Evolutionary conservation across 306 rosid genomes (phyloP), one percentile per base, ranked within the genome.

Genomic region (Sphenostylis stenocarpa): DNA sequence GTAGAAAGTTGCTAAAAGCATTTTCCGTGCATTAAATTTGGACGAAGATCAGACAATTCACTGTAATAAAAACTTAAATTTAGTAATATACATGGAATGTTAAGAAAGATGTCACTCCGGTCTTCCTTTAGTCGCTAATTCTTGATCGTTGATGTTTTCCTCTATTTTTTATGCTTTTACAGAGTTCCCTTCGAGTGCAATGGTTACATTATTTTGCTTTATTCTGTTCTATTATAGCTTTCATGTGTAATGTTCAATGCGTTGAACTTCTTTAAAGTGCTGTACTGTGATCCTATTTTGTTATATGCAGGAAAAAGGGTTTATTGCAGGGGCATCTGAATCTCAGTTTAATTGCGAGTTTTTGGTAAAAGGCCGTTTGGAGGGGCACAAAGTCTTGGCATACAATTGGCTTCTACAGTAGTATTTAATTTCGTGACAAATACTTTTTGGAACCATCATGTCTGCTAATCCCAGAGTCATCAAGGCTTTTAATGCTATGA

Each of bases 401-500:
- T 64, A 73, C 70, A 45, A 52, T 65, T 60, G 48, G 49, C 45
- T 34, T 44, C 26, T 36, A 58, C 31, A 14, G 33, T 70, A 26
- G 81, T 80, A 38, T 80, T 70, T 48, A 57, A 19, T 77, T 38
- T 31, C 58, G 66, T 43, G 70, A 51, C 51, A 73, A 73, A 60
- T 67, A 14, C 70, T 73, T 61, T n/a, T 60, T 73, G 67, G 67
- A 75, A 69, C 12, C 44, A 73, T 57, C 47, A 94, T 94, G 98
- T 58, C 88, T 47, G 31, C 83, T 7, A 4, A 77, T 58, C 70
- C 84, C 20, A 84, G 79, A 83, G 57, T 68, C 75, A 1, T 1
- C 15, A 78, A 84, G 52, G 98, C 97, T 51, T 81, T 62, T 34
- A 17, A 9, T 14, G 93, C 88, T 51, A 87, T 86, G 76, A 80